A percentile compares a stretch with the other conserved stretches of the same genome.
phyloP scores from a whole-genome alignment of 345 rosid genomes.

The Aquilaria yunnanensis region DNA sequence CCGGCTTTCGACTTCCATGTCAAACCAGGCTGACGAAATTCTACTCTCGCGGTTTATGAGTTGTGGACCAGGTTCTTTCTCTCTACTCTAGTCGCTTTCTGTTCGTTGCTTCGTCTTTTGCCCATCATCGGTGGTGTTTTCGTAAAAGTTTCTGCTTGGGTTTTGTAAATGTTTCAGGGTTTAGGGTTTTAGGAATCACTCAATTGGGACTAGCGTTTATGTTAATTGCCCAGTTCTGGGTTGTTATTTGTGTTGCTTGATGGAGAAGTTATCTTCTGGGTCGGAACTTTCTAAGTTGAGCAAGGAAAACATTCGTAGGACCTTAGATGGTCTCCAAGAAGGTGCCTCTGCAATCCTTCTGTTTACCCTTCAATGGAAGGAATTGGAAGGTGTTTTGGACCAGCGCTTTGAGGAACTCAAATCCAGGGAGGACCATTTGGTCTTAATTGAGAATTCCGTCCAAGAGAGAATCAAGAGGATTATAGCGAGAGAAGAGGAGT shows the following conservation, averaged over 20 bases:
- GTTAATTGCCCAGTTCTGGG: not conserved
- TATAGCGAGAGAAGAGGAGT: constrained; percentile 15
- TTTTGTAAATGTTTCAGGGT: no score
- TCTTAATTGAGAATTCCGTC: not conserved
- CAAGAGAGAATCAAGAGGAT: constrained; percentile 16
- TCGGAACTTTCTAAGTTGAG: constrained; percentile 12
- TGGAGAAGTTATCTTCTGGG: constrained; percentile 15
- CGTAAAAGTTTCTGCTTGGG: no score
- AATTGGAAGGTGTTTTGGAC: constrained; percentile 27
- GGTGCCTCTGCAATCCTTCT: constrained; percentile 33
- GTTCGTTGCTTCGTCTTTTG: no score
- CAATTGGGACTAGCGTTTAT: no score
- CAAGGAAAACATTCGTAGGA: constrained; percentile 13
- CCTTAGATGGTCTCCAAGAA: constrained; percentile 27
- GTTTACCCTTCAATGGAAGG: constrained; percentile 42
- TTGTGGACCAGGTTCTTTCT: no score
- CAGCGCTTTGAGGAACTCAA: constrained; percentile 26
- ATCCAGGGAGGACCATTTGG: constrained; percentile 12
- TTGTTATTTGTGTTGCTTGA: not conserved
- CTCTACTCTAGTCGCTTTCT: no score
- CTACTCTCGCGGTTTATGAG: no score
- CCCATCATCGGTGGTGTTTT: no score
- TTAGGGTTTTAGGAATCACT: no score
- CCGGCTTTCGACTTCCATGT: no score
- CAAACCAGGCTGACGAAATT: no score